phyloP scores from a whole-genome alignment of 2,329 filamentous ascomycete genomes.

The Simplicillium aogashimaense region DNA sequence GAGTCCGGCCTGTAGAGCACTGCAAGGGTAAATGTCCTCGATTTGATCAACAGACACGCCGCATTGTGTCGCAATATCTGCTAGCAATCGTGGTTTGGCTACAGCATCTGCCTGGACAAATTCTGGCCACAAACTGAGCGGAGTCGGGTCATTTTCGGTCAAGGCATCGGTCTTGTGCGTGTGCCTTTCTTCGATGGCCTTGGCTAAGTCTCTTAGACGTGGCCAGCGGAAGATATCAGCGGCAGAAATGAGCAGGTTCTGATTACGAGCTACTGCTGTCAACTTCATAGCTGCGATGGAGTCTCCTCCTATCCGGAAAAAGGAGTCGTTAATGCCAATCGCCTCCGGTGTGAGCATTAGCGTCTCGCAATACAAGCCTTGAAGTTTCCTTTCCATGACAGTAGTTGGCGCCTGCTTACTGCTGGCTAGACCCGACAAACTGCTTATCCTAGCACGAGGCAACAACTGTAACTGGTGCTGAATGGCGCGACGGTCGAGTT shows the following conservation, averaged over 20 bases:
- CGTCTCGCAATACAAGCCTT: too few species aligned
- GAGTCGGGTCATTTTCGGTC: too few species aligned
- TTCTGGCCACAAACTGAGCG: too few species aligned
- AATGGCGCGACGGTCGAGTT: not conserved
- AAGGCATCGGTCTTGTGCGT: too few species aligned
- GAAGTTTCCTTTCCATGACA: too few species aligned
- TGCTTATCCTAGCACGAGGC: not conserved
- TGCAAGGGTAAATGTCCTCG: conserved; percentile 6
- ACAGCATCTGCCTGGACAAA: too few species aligned
- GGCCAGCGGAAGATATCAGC: conserved; percentile 32
- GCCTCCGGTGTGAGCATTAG: not conserved
- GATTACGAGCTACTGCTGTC: conserved; percentile 34
- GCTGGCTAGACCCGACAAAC: too few species aligned
- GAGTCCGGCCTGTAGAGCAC: conserved; percentile 5
- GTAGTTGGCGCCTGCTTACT: too few species aligned
- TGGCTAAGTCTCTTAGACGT: not conserved
- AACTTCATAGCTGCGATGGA: conserved; percentile 44
- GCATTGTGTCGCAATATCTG: conserved; percentile 8
- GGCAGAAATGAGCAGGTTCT: conserved; percentile 33
- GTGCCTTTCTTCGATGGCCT: too few species aligned
- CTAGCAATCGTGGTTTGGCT: conserved; percentile 7
- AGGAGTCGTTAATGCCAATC: conserved; percentile 38
- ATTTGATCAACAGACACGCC: not conserved
- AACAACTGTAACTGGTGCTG: not conserved
- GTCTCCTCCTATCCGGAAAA: conserved; percentile 44